phyloP scores from a whole-genome alignment of 768 basidiomycete genomes.

The Podaxis sp. region DNA sequence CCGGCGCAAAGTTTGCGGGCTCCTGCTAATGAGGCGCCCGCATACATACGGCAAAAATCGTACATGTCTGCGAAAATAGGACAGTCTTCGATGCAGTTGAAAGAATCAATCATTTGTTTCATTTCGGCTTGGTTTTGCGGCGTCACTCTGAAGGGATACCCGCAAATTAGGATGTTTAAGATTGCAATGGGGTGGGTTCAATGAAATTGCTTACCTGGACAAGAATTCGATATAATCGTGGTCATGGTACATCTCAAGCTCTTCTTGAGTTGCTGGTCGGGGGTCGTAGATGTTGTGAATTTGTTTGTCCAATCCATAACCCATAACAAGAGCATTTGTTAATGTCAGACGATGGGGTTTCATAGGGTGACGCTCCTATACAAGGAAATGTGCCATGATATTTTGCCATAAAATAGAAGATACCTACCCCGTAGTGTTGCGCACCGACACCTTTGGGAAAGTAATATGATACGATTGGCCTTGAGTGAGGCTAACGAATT shows the following conservation, averaged over 20 bases:
- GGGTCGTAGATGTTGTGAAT: constrained; percentile 93
- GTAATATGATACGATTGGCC: constrained; percentile 94
- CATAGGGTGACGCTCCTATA: constrained; percentile 96
- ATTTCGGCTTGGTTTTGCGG: constrained; percentile 70
- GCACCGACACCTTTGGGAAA: constrained; percentile 92
- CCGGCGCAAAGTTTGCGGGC: constrained; percentile 86
- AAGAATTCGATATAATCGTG: constrained; percentile 95
- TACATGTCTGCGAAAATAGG: constrained; percentile 95
- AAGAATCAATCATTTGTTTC: constrained; percentile 76
- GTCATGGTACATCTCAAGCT: constrained; percentile 91
- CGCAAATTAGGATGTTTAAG: not conserved
- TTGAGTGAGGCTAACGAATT: constrained; percentile 59
- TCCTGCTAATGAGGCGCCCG: constrained; percentile 89
- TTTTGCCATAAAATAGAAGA: not conserved
- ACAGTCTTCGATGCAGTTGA: constrained; percentile 97
- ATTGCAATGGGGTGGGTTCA: not conserved
- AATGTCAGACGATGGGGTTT: constrained; percentile 95
- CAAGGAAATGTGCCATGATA: constrained; percentile 4
- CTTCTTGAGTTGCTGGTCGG: constrained; percentile 82
- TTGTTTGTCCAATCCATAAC: constrained; percentile 93
- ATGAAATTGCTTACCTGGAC: constrained; percentile 57
- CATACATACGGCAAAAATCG: constrained; percentile 92
- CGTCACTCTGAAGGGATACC: constrained; percentile 61
- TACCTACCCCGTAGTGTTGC: constrained; percentile 91
- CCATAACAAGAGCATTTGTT: constrained; percentile 93